Evolutionary conservation across 2,329 filamentous ascomycete genomes (phyloP).

Genomic region (Metarhizium guizhouense): DNA sequence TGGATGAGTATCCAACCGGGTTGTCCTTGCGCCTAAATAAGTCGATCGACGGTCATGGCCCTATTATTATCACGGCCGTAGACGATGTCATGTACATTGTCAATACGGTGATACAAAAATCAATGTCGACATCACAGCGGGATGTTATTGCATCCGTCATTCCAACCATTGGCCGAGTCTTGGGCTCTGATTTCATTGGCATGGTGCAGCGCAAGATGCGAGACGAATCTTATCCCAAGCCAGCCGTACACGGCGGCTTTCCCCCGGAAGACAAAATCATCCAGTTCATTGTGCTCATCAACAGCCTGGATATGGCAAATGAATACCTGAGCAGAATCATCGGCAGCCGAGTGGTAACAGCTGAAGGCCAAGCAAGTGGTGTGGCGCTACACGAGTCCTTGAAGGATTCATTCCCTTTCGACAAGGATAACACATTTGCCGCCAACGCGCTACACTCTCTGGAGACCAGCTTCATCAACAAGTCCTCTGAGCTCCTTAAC

Average conservation of each 20-base stretch:
- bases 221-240: slow-evolving; percentile 84
- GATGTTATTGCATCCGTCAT: slow-evolving; percentile 70
- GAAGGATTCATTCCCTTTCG: slow-evolving; percentile 67
- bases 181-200: slow-evolving; percentile 84
- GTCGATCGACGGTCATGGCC: slow-evolving; percentile 66
- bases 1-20: slow-evolving; percentile 79
- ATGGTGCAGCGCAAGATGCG: slow-evolving; percentile 98
- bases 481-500: slow-evolving; percentile 70
- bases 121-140: slow-evolving; percentile 76
- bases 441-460: slow-evolving; percentile 59
- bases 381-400: slow-evolving; percentile 35
- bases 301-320: slow-evolving; percentile 86
- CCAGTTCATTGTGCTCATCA: slow-evolving; percentile 84
- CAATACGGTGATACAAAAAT: slow-evolving; percentile 80
- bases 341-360: slow-evolving; percentile 48
- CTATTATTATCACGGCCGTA: slow-evolving; percentile 89
- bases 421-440: slow-evolving; percentile 64
- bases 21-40: slow-evolving; percentile 68
- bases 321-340: slow-evolving; percentile 89
- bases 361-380: slow-evolving; percentile 26
- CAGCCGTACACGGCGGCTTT: slow-evolving; percentile 66
- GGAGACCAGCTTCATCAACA: slow-evolving; percentile 62
- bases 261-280: slow-evolving; percentile 86
- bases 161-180: slow-evolving; percentile 68
- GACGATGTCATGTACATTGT: slow-evolving; percentile 99